Evolutionary conservation across 768 basidiomycete species (phyloP), one percentile per base, ranked within the genome.

Genomic region (Ramaria sp.): DNA sequence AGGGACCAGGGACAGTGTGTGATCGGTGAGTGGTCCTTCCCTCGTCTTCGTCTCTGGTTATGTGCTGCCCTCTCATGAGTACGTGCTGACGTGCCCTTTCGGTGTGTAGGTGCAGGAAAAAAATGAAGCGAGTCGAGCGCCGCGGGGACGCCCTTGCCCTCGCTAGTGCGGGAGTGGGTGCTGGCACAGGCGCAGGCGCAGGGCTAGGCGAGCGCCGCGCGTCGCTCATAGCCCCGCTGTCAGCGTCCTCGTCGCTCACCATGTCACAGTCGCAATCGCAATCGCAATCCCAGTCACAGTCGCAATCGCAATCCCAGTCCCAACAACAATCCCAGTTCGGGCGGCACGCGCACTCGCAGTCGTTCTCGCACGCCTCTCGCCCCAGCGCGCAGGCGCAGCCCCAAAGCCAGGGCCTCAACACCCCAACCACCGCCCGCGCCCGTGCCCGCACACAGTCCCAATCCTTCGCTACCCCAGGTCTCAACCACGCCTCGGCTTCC

Each of bases 71-170:
- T n/a, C n/a, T n/a, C n/a, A n/a, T n/a, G n/a, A n/a, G 13, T 2
- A 9, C 39, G n/a, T n/a, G n/a, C 39, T 41, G 39, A 41, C 39
- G n/a, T 7, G 39, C 39, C 7, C 7, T n/a, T n/a, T 24, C 30
- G 3, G 22, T 11, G 22, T 11, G 4, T 59, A 84, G 83, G 50
- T 88, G 88, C 68, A 79, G 88, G 52, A 90, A 90, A 68, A 88
- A 89, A 68, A 88, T 88, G 86, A 89, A 89, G 69, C 80, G 88
- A 1, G 84, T 87, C 51, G 88, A 90, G 65, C 73, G 85, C 20
- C 73, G 86, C 7, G 85, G 83, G 7, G 86, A 84, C 10, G 67
- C 84, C 1, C 84, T 84, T 45, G 57, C 34, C 20, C 39, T 41
- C 7, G 39, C 39, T 2, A 13, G 13, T 7, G 39, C 39, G n/a